These are phyloP conservation scores for Wickerhamomyces canadensis DNA, from an alignment of 805 yeast species.

Conservation along the genomic window DNA sequence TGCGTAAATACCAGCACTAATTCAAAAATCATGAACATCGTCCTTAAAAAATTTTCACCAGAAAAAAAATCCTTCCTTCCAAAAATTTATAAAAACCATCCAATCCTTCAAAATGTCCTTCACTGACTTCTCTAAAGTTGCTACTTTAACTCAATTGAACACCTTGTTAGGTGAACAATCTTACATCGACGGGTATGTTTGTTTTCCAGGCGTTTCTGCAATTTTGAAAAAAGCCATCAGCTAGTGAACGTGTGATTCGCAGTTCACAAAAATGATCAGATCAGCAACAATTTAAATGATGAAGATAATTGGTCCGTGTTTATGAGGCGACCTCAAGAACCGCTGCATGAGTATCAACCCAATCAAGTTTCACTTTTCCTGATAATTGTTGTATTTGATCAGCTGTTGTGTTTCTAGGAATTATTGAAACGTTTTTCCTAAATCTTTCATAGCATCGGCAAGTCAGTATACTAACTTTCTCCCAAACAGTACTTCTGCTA, in stretches of 20 bases:
- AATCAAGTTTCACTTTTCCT: slow-evolving; percentile 39
- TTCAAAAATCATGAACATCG: not conserved
- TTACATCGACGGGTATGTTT: slow-evolving; percentile 90
- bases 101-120: slow-evolving; percentile 50
- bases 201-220: not conserved
- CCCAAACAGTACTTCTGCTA: slow-evolving; percentile 65
- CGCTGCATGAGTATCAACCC: slow-evolving; percentile 86
- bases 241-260: too few species aligned
- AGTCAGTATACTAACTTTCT: slow-evolving; percentile 17
- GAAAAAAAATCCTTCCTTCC: not conserved
- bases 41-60: not conserved
- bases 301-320: slow-evolving; percentile 87
- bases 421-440: too few species aligned
- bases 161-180: slow-evolving; percentile 86
- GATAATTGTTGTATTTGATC: too few species aligned
- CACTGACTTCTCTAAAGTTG: slow-evolving; percentile 77
- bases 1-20: slow-evolving; percentile 1
- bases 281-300: slow-evolving; percentile 38
- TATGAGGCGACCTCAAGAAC: slow-evolving; percentile 93
- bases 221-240: not conserved
- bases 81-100: not conserved
- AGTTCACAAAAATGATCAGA: too few species aligned
- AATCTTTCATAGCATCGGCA: too few species aligned
- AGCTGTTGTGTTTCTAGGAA: too few species aligned
- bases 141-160: slow-evolving; percentile 71